Percentiles rank a stretch among this genome's conserved stretches.
These are phyloP conservation scores for Boletus bicolor DNA, from an alignment of 768 basidiomycete species.

Conservation along the genomic window DNA sequence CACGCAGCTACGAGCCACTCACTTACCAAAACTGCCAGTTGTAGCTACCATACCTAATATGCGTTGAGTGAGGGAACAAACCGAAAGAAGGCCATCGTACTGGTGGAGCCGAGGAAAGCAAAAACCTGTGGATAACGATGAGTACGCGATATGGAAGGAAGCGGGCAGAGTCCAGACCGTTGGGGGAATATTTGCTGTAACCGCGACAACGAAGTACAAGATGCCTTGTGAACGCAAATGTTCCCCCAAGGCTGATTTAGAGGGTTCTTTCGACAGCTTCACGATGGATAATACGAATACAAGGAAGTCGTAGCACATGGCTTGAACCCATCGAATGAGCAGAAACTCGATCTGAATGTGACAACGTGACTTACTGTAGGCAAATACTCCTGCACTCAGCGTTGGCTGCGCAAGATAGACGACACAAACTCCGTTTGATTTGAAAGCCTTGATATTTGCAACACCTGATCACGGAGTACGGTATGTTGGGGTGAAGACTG, in stretches of 20 bases:
- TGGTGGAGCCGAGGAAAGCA: neutral
- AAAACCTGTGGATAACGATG: neutral
- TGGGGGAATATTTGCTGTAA: slow-evolving; percentile 8
- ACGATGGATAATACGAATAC: neutral
- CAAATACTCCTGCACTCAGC: neutral
- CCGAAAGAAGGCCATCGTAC: neutral
- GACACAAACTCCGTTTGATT: neutral
- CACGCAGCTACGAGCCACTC: no score
- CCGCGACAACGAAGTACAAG: slow-evolving; percentile 1
- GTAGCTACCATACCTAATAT: slow-evolving; percentile 5
- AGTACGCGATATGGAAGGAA: neutral
- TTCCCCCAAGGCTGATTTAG: neutral
- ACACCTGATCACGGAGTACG: neutral
- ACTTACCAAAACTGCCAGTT: slow-evolving; percentile 2
- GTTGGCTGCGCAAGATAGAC: neutral
- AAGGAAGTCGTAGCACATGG: neutral
- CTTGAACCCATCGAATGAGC: neutral
- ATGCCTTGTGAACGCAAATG: neutral
- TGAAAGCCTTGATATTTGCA: neutral
- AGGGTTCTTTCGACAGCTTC: neutral
- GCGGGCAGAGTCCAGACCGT: neutral
- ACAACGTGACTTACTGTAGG: neutral
- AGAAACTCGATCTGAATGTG: neutral
- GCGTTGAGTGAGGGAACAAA: neutral
- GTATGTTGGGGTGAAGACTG: no score